phyloP scores from a whole-genome alignment of 2,329 filamentous ascomycete genomes.

The Waltergamsia citrina region DNA sequence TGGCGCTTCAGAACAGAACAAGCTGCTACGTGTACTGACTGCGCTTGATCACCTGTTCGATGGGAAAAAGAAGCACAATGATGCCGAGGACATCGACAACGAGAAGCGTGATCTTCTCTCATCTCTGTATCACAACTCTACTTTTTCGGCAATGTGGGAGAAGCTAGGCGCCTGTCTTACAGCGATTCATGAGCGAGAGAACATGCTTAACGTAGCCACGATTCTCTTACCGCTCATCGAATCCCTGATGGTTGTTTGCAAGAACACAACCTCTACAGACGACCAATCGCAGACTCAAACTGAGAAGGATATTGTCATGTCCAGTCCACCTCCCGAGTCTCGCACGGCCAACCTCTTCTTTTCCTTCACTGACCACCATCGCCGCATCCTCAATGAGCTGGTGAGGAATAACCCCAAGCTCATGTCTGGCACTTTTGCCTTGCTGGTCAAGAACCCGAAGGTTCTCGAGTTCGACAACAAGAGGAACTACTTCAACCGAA shows the following conservation, averaged over 20 bases:
- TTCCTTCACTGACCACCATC: slow-evolving; percentile 93
- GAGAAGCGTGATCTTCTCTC: slow-evolving; percentile 79
- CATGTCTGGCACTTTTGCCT: slow-evolving; percentile 95
- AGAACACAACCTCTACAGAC: slow-evolving; percentile 82
- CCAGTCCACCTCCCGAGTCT: slow-evolving; percentile 67
- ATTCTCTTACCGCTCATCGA: slow-evolving; percentile 92
- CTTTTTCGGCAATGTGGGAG: slow-evolving; percentile 84
- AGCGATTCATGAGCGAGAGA: slow-evolving; percentile 83
- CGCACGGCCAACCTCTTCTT: slow-evolving; percentile 90
- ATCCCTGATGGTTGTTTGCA: slow-evolving; percentile 97
- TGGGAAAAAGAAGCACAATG: slow-evolving; percentile 55
- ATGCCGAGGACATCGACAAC: slow-evolving; percentile 38
- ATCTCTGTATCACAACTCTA: slow-evolving; percentile 81
- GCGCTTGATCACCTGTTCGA: slow-evolving; percentile 95
- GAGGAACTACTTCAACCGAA: slow-evolving; percentile 95
- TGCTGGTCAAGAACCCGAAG: slow-evolving; percentile 96
- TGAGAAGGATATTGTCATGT: slow-evolving; percentile 59
- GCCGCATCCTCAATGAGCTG: slow-evolving; percentile 94
- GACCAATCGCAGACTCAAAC: slow-evolving; percentile 38
- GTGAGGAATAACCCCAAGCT: slow-evolving; percentile 95
- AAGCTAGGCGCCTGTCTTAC: slow-evolving; percentile 83
- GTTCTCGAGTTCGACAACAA: slow-evolving; percentile 99
- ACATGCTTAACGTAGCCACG: slow-evolving; percentile 94
- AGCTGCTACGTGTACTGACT: slow-evolving; percentile 82
- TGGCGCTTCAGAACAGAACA: slow-evolving; percentile 91